These are phyloP conservation scores for Flaveria robusta DNA, from an alignment of 129 eudicot species.

Conservation along the genomic window DNA sequence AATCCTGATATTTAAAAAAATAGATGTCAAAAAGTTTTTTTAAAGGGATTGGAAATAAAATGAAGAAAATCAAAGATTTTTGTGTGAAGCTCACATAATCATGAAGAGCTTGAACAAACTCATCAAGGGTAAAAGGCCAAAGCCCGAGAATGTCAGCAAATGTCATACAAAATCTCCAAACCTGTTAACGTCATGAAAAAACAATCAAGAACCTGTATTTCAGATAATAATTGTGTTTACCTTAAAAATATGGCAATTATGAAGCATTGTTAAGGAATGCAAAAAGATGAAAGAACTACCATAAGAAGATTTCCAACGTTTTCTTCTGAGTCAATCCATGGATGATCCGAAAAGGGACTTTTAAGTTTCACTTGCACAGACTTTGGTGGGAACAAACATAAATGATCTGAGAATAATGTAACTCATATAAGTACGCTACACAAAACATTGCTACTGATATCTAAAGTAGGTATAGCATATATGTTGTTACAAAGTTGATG, in stretches of 20 bases:
- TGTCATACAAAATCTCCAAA: constrained; percentile 91
- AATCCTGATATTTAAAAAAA: constrained; percentile 54
- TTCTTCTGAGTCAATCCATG: constrained; percentile 89
- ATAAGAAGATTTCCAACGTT: constrained; percentile 90
- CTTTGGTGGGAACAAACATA: constrained; percentile 84
- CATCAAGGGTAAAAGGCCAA: constrained; percentile 98
- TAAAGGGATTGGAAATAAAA: not conserved
- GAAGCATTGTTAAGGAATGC: constrained; percentile 1
- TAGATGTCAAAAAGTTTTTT: not conserved
- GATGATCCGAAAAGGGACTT: constrained; percentile 70
- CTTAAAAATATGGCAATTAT: not conserved
- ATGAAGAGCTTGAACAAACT: constrained; percentile 89
- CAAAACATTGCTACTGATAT: not conserved
- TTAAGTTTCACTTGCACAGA: constrained; percentile 68
- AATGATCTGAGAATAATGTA: constrained; percentile 49
- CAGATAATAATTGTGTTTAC: not conserved
- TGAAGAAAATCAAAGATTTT: not conserved
- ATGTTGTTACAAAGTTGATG: not conserved
- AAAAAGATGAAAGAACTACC: constrained; percentile 42
- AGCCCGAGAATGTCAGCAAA: constrained; percentile 93
- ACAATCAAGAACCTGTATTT: not conserved
- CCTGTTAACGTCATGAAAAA: constrained; percentile 39
- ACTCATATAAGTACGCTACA: constrained; percentile 6
- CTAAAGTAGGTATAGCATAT: not conserved
- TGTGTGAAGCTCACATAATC: constrained; percentile 67